A percentile compares a stretch with the other conserved stretches of the same genome.
Evolutionary conservation across 2,329 filamentous ascomycete species (phyloP).

Genomic region (Aspergillus bombycis): DNA sequence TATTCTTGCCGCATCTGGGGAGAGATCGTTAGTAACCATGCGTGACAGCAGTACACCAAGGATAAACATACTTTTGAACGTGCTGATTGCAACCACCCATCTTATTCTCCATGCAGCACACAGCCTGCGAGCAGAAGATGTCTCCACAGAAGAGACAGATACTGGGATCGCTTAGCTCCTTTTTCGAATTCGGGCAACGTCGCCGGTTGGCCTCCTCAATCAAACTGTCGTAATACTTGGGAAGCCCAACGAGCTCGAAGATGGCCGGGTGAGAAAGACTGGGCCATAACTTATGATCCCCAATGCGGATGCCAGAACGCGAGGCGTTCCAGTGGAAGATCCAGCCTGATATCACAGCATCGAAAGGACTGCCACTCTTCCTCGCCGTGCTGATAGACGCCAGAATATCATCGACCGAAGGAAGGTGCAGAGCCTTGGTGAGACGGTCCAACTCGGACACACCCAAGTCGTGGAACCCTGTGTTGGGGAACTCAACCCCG

Average conservation of each 20-base stretch:
- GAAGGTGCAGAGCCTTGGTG: conserved; percentile 73
- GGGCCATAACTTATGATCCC: conserved; percentile 43
- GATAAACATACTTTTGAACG: conserved; percentile 69
- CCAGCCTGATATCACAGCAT: conserved; percentile 68
- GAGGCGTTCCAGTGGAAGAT: conserved; percentile 56
- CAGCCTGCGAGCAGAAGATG: conserved; percentile 93
- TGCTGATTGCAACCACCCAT: conserved; percentile 91
- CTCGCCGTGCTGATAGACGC: conserved; percentile 53
- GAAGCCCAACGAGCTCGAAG: conserved; percentile 89
- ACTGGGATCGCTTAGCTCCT: conserved; percentile 86
- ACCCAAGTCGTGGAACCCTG: conserved; percentile 64
- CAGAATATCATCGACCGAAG: conserved; percentile 78
- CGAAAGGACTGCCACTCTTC: conserved; percentile 46
- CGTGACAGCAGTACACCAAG: neutral
- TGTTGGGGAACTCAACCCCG: conserved; percentile 81
- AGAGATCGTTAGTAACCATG: conserved; percentile 17
- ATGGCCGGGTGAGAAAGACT: conserved; percentile 81
- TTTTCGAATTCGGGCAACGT: conserved; percentile 85
- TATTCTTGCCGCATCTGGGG: conserved; percentile 77
- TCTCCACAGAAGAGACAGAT: conserved; percentile 94
- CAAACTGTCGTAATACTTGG: conserved; percentile 86
- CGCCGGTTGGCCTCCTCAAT: conserved; percentile 88
- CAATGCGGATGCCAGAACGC: conserved; percentile 34
- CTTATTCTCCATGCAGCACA: conserved; percentile 76
- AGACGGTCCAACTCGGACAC: conserved; percentile 81